Evolutionary conservation across 208 protist genomes (phyloP).

Genomic region (Leishmania tropica): DNA sequence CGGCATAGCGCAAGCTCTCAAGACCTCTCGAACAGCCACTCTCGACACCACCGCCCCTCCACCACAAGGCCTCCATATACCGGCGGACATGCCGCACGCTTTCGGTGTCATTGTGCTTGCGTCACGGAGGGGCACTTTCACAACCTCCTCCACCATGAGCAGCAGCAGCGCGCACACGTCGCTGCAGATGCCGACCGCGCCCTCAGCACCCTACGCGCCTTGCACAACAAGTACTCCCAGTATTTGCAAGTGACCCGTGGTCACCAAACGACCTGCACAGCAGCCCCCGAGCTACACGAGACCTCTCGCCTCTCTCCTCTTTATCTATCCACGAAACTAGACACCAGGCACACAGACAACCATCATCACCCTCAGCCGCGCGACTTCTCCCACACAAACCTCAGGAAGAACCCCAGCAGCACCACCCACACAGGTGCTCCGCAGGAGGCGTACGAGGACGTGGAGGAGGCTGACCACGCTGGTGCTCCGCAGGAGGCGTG

Average conservation of each 20-base stretch:
- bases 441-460: not conserved
- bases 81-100: not conserved
- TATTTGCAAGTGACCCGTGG: not conserved
- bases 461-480: too few relatives aligned
- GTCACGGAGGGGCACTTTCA: not conserved
- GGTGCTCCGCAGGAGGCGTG: too few relatives aligned
- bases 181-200: not conserved
- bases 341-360: too few relatives aligned
- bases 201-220: not conserved
- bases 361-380: too few relatives aligned
- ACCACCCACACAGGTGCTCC: too few relatives aligned
- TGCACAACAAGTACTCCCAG: slow-evolving; percentile 16
- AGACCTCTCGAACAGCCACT: not conserved
- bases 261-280: too few relatives aligned
- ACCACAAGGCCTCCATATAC: not conserved
- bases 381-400: too few relatives aligned
- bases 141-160: slow-evolving; percentile 13
- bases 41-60: not conserved
- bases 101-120: slow-evolving; percentile 1
- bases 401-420: too few relatives aligned
- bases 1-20: not conserved
- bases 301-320: too few relatives aligned
- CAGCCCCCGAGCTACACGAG: not conserved
- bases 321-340: too few relatives aligned
- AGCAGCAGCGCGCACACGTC: slow-evolving; percentile 20